phyloP scores from a whole-genome alignment of 169 alveolate species.

The Plasmodium gaboni region DNA sequence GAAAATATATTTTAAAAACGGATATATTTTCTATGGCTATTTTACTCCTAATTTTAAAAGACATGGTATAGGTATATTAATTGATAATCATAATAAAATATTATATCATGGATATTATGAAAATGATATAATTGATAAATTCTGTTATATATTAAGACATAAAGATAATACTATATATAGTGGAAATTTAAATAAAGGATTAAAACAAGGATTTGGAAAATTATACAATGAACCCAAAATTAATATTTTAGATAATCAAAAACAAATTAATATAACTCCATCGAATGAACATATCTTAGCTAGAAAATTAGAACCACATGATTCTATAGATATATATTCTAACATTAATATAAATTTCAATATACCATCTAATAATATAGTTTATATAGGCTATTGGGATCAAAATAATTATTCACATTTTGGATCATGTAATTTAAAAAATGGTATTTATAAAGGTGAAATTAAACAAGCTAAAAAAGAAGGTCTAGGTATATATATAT shows the following conservation, averaged over 20 bases:
- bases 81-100: slow-evolving; percentile 70
- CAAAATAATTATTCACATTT: slow-evolving; percentile 51
- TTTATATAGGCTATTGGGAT: slow-evolving; percentile 75
- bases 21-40: slow-evolving; percentile 72
- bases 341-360: slow-evolving; percentile 46
- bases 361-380: slow-evolving; percentile 44
- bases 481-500: slow-evolving; percentile 73
- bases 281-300: slow-evolving; percentile 58
- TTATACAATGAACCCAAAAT: slow-evolving; percentile 68
- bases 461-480: slow-evolving; percentile 68
- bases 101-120: slow-evolving; percentile 77
- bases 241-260: slow-evolving; percentile 30
- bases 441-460: slow-evolving; percentile 76
- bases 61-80: slow-evolving; percentile 77
- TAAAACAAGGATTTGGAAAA: slow-evolving; percentile 77
- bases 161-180: slow-evolving; percentile 72
- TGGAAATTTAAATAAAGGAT: slow-evolving; percentile 61
- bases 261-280: slow-evolving; percentile 48
- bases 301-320: slow-evolving; percentile 63
- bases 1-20: slow-evolving; percentile 66
- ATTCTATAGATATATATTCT: slow-evolving; percentile 54
- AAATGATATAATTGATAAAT: slow-evolving; percentile 74
- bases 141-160: slow-evolving; percentile 73
- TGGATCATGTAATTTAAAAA: slow-evolving; percentile 72
- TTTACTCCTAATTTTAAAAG: slow-evolving; percentile 36